A percentile compares a stretch with the other conserved stretches of the same genome.
Evolutionary conservation across 495 filamentous ascomycete genomes (phyloP).

Genomic region (Penicillium silybi): DNA sequence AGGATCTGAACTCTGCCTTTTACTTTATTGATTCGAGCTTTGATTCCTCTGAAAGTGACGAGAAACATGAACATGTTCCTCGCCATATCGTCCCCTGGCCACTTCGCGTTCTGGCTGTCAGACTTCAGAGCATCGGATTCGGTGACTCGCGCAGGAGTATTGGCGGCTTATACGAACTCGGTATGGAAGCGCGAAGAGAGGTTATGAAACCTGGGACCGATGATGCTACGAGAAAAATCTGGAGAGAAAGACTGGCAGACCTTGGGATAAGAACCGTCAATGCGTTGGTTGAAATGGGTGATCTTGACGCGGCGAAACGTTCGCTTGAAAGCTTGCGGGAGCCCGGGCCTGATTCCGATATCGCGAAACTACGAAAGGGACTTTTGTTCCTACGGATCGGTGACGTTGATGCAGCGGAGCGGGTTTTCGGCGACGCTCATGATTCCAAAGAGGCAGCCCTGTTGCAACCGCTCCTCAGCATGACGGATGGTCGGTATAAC

Average conservation of each 20-base stretch:
- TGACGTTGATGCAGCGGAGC: conserved; percentile 64
- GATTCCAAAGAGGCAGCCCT: conserved; percentile 29
- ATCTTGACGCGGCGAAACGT: conserved; percentile 68
- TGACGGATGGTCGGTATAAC: conserved; percentile 73
- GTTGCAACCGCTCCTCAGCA: conserved; percentile 62
- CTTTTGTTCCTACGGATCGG: conserved; percentile 73
- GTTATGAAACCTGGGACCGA: conserved; percentile 34
- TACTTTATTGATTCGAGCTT: conserved; percentile 54
- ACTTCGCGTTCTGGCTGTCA: conserved; percentile 72
- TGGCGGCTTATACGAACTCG: conserved; percentile 84
- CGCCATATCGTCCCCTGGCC: conserved; percentile 79
- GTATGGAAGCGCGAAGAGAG: conserved; percentile 62
- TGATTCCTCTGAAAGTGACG: conserved; percentile 20
- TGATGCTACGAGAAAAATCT: conserved; percentile 47
- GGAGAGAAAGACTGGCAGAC: conserved; percentile 66
- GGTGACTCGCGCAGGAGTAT: conserved; percentile 80
- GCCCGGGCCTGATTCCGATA: conserved; percentile 32
- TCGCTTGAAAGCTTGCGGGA: conserved; percentile 52
- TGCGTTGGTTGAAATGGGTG: conserved; percentile 86
- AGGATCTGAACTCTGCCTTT: conserved; percentile 67
- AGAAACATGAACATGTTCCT: conserved; percentile 31
- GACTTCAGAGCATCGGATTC: conserved; percentile 80
- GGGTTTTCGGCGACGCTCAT: conserved; percentile 28
- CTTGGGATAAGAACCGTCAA: conserved; percentile 75
- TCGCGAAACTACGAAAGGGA: conserved; percentile 45